Percentiles rank a stretch among this genome's conserved stretches.
phyloP scores from a whole-genome alignment of 108 stramenopile species.

The Pseudonitzschia pungens region DNA sequence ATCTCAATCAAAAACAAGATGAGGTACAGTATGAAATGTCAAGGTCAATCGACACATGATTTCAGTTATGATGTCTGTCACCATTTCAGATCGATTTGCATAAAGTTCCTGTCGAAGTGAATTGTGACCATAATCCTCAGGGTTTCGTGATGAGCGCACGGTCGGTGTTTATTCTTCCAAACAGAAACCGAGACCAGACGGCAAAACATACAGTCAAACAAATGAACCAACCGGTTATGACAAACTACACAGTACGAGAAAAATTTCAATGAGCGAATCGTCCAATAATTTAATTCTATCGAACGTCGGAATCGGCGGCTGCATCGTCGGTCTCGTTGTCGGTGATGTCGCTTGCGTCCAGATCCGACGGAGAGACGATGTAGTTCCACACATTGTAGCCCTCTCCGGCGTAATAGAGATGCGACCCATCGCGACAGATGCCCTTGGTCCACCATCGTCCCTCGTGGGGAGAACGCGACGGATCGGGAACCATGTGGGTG shows the following conservation, averaged over 20 bases:
- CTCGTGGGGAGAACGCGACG: conserved; percentile 30
- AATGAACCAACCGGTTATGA: background rate
- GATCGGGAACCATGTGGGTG: conserved; percentile 13
- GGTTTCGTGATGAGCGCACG: background rate
- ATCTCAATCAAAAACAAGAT: no score
- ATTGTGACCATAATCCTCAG: background rate
- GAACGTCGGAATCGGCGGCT: background rate
- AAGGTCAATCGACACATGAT: no score
- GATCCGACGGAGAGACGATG: conserved; percentile 8
- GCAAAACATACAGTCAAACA: no score
- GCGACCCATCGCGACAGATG: conserved; percentile 40
- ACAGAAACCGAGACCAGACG: no score
- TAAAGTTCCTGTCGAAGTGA: background rate
- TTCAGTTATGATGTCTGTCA: no score
- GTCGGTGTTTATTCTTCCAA: no score
- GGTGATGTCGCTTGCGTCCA: background rate
- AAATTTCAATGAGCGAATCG: background rate
- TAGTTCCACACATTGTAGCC: conserved; percentile 67
- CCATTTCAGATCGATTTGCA: background rate
- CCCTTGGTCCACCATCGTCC: conserved; percentile 62
- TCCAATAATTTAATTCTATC: background rate
- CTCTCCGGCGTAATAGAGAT: conserved; percentile 57
- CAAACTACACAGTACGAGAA: background rate
- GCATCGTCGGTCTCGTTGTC: background rate
- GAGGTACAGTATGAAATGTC: no score